phyloP scores from a whole-genome alignment of 108 stramenopile genomes.

The Aureococcus anophagefferens region DNA sequence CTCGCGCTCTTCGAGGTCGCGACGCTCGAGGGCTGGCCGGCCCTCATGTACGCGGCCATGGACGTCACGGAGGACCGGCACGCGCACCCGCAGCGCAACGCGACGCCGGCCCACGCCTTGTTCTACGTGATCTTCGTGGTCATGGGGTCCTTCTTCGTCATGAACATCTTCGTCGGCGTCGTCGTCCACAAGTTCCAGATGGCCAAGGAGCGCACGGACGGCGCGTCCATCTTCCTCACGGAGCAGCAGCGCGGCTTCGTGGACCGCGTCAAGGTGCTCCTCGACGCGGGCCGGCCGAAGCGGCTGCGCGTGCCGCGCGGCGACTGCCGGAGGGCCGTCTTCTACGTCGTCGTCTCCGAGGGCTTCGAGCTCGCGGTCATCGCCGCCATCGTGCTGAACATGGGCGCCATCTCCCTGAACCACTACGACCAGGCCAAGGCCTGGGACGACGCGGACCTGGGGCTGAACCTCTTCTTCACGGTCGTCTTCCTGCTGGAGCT shows the following conservation, averaged over 20 bases:
- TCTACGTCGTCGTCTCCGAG: slow-evolving; percentile 9
- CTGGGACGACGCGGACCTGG: slow-evolving; percentile 11
- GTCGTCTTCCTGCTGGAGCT: slow-evolving; percentile 39
- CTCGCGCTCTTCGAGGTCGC: slow-evolving; percentile 35
- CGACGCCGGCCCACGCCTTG: not conserved
- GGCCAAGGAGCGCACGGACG: slow-evolving; percentile 9
- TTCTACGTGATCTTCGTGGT: slow-evolving; percentile 7
- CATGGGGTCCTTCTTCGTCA: slow-evolving; percentile 9
- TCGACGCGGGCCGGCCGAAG: slow-evolving; percentile 20
- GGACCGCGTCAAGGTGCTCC: slow-evolving; percentile 22
- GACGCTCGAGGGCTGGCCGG: slow-evolving; percentile 36
- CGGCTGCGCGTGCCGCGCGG: slow-evolving; percentile 4
- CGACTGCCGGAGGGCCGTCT: slow-evolving; percentile 8
- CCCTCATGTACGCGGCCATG: slow-evolving; percentile 34
- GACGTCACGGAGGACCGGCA: slow-evolving; percentile 11
- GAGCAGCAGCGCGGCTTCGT: slow-evolving; percentile 33
- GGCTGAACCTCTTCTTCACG: slow-evolving; percentile 24
- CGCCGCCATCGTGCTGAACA: slow-evolving; percentile 35
- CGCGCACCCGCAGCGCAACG: no score
- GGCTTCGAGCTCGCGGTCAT: slow-evolving; percentile 33
- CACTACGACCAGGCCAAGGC: slow-evolving; percentile 15
- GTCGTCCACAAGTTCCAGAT: slow-evolving; percentile 5
- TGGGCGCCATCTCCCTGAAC: slow-evolving; percentile 28
- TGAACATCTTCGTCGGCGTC: slow-evolving; percentile 10
- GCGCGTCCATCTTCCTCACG: slow-evolving; percentile 20